Percentiles rank a stretch among this genome's conserved stretches.
Conservation (phyloP, 2,329 filamentous ascomycete species). For the Fusarium udum region DNA sequence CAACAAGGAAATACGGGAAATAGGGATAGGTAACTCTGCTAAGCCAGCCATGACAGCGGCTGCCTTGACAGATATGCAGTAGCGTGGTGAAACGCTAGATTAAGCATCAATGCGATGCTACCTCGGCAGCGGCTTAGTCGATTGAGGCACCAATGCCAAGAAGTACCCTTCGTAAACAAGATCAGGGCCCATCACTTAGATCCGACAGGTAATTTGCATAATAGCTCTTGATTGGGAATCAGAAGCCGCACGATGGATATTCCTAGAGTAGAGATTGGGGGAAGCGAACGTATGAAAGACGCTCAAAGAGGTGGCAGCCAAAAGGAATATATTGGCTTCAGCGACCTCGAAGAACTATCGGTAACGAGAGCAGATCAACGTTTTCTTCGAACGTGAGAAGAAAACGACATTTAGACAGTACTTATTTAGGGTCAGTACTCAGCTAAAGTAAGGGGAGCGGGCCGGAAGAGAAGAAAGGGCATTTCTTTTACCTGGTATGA, state of each 20-base stretch:
- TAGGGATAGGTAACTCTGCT: neutral
- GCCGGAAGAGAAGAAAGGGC: neutral
- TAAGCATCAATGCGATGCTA: constrained; percentile 42
- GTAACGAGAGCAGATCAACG: neutral
- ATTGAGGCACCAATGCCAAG: constrained; percentile 32
- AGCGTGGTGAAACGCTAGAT: constrained; percentile 35
- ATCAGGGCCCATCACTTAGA: constrained; percentile 1
- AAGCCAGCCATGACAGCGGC: neutral
- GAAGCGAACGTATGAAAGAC: neutral
- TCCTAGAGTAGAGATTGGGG: neutral
- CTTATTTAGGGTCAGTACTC: neutral
- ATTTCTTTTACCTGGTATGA: neutral
- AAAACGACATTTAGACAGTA: neutral
- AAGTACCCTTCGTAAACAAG: neutral
- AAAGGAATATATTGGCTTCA: neutral
- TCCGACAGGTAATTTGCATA: neutral
- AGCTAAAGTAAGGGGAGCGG: neutral
- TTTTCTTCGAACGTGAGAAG: neutral
- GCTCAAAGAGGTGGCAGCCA: neutral
- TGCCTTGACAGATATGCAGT: constrained; percentile 21
- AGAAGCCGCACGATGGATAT: neutral
- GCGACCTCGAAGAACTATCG: neutral
- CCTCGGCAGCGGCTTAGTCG: constrained; percentile 38
- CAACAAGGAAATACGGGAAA: neutral
- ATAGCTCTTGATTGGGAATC: neutral